Base-by-base conservation (phyloP, 345 rosid species). In the Hibiscus syriacus region DNA sequence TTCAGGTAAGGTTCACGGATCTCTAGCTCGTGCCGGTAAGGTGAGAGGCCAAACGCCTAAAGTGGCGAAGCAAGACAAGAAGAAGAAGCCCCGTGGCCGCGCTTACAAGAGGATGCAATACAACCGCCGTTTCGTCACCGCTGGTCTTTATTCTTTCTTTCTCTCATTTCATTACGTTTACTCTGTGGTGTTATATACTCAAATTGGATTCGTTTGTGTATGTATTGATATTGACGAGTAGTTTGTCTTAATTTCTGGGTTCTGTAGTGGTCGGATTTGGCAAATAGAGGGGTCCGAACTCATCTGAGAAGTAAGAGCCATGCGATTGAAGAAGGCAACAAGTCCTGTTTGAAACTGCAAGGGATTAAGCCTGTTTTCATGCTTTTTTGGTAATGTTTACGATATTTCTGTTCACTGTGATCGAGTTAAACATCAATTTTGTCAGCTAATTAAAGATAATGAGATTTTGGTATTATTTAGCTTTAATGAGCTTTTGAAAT, bases 211-310 rank as follows among this genome's bases (percentile, higher is more conserved):
- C 10, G 19, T 7, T 56, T 56, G 27, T 14, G 39, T n/a, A n/a
- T n/a, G n/a, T 8, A 2, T 53, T 5, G 13, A 27, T 41, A 9
- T 41, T 8, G 12, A 17, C 7, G 3, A 38, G 29, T 34, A 5
- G 52, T 36, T 8, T 4, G 17, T 52, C 12, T 43, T 39, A 1
- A n/a, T 43, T 53, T 61, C 22, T 22, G 13, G 45, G 1, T 48
- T 53, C 45, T 52, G 23, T 86, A 92, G 98, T 89, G 72, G 98
- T 92, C 48, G 94, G 96, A 72, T 89, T 89, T 19, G 96, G 98
- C 53, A 89, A 89, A 85, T 87, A 92, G 86, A 89, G 96, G 69
- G 98, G 96, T 55, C 98, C 96, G 26, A 92, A 92, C 82, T 92
- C 98, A 10, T 92, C 98, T 9, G 94, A 89, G 87, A 92, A 92